Percentiles rank a stretch among this genome's conserved stretches.
These are phyloP conservation scores for Penicillium digitatum DNA, from an alignment of 2,329 filamentous ascomycete species.

Conservation along the genomic window DNA sequence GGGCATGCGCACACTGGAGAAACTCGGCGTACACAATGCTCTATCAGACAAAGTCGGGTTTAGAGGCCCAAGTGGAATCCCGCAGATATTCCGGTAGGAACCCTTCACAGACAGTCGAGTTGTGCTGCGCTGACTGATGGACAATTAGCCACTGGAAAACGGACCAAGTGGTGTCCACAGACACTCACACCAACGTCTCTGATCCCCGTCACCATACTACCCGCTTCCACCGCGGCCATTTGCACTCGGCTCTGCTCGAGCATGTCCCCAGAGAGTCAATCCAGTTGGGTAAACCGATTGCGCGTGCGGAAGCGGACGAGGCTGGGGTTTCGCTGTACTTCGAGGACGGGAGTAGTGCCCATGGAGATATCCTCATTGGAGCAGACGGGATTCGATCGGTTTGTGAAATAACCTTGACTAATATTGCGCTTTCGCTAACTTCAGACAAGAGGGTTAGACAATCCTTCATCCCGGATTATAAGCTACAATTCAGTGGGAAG, in stretches of 20 bases:
- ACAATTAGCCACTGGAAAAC: constrained; percentile 40
- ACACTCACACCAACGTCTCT: constrained; percentile 31
- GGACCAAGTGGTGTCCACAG: constrained; percentile 46
- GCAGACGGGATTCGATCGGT: constrained; percentile 53
- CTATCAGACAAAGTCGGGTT: constrained; percentile 42
- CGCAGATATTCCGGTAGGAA: constrained; percentile 46
- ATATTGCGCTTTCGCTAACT: neutral
- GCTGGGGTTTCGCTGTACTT: constrained; percentile 42
- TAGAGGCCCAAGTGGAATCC: constrained; percentile 40
- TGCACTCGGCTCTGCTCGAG: constrained; percentile 48
- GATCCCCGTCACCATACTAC: constrained; percentile 42
- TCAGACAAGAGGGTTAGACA: constrained; percentile 22
- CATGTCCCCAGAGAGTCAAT: constrained; percentile 44
- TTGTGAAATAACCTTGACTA: constrained; percentile 27
- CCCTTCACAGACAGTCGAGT: neutral
- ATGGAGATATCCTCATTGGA: constrained; percentile 50
- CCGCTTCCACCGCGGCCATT: constrained; percentile 48
- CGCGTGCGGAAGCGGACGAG: constrained; percentile 33
- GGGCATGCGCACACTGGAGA: constrained; percentile 50
- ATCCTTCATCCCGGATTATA: constrained; percentile 44
- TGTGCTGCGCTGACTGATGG: neutral
- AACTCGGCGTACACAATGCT: constrained; percentile 48
- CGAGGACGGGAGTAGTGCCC: constrained; percentile 45
- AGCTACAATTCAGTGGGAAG: constrained; percentile 44
- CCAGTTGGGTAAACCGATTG: constrained; percentile 45